Conservation (phyloP, 257 asterid genomes). For the Solanum paucissectum region DNA sequence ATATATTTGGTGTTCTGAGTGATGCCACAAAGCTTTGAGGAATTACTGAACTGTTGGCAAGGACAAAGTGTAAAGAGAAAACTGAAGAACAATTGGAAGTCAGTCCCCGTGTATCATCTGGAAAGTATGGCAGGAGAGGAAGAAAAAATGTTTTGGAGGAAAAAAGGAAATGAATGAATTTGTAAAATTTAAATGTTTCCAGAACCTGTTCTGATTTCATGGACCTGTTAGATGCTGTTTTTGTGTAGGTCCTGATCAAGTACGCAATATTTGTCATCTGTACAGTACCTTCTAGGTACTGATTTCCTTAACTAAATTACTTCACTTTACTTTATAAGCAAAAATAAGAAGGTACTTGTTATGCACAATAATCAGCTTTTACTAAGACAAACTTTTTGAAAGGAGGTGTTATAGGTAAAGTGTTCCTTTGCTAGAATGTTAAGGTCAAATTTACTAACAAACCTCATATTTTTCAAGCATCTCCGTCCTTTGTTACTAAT, state of each 20-base stretch:
- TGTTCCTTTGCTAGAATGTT: background rate
- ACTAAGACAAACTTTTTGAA: background rate
- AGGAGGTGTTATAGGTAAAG: background rate
- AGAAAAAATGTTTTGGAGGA: background rate
- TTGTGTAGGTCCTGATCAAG: background rate
- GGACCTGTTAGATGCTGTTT: background rate
- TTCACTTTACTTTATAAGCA: background rate
- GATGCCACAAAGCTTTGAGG: background rate
- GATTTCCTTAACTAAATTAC: background rate
- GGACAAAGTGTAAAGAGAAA: background rate
- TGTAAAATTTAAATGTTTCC: background rate
- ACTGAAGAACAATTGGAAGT: background rate
- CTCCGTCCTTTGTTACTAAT: background rate
- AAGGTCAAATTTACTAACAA: background rate
- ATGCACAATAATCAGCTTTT: background rate
- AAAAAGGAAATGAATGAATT: background rate
- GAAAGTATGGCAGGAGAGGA: background rate
- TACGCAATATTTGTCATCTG: background rate
- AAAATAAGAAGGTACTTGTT: background rate
- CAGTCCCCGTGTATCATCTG: background rate
- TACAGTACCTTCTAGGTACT: background rate
- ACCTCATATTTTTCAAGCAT: background rate
- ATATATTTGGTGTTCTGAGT: background rate
- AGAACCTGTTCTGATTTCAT: background rate
- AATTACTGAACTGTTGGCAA: background rate